These are phyloP conservation scores for Leucocoprinus birnbaumii DNA, from an alignment of 768 basidiomycete genomes.

Conservation along the genomic window DNA sequence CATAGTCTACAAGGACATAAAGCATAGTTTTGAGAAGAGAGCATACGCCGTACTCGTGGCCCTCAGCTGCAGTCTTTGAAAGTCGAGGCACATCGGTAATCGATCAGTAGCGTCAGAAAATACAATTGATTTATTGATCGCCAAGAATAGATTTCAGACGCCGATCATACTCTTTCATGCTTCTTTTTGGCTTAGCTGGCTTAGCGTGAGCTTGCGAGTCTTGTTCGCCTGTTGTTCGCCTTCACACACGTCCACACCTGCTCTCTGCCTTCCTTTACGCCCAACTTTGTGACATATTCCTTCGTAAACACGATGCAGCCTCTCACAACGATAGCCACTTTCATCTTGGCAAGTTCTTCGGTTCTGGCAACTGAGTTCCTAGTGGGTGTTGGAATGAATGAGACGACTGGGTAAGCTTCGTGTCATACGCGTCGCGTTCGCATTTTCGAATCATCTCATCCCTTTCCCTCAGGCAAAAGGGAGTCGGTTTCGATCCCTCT, in stretches of 20 bases:
- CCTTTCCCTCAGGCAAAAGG: slow-evolving; percentile 28
- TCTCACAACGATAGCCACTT: slow-evolving; percentile 6
- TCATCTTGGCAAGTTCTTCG: slow-evolving; percentile 19
- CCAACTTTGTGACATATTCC: background rate
- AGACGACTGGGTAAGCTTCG: slow-evolving; percentile 33
- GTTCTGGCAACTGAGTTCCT: slow-evolving; percentile 28
- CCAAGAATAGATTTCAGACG: too few relatives aligned
- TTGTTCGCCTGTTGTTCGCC: background rate
- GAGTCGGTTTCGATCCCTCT: slow-evolving; percentile 39
- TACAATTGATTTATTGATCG: too few relatives aligned
- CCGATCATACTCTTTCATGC: too few relatives aligned
- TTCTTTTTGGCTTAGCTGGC: too few relatives aligned
- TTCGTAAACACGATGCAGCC: slow-evolving; percentile 3
- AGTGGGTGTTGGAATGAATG: slow-evolving; percentile 39
- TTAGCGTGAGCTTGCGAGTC: too few relatives aligned
- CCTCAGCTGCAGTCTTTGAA: background rate
- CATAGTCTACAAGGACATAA: too few relatives aligned
- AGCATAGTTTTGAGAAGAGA: too few relatives aligned
- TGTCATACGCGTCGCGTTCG: background rate
- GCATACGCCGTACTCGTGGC: too few relatives aligned
- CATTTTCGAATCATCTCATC: too few relatives aligned
- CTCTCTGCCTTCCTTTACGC: too few relatives aligned
- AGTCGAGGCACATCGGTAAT: too few relatives aligned
- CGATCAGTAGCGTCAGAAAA: too few relatives aligned
- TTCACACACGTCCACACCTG: background rate